Evolutionary conservation across 2,329 filamentous ascomycete species (phyloP).

Genomic region (Beauveria medogensis): DNA sequence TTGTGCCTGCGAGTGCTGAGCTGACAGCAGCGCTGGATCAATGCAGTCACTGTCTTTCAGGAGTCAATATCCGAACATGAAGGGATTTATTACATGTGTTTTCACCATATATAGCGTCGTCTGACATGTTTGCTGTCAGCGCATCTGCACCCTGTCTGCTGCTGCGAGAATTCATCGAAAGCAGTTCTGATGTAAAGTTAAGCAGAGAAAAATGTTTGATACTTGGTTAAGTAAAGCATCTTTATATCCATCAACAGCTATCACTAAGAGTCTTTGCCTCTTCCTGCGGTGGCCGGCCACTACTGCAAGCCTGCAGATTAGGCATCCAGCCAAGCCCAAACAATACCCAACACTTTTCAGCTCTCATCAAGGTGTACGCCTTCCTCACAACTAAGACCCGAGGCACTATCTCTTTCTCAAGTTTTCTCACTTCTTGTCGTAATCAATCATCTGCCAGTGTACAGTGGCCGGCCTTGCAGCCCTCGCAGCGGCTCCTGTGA

Average conservation of each 20-base stretch:
- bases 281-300: neutral
- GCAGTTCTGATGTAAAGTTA: neutral
- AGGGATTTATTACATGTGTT: neutral
- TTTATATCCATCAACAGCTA: neutral
- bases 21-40: neutral
- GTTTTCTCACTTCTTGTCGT: neutral
- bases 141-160: neutral
- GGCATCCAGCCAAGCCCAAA: neutral
- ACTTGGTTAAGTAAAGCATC: neutral
- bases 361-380: neutral
- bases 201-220: neutral
- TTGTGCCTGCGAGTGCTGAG: neutral
- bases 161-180: too few species aligned
- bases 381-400: neutral
- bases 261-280: neutral
- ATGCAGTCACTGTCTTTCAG: neutral
- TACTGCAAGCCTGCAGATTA: neutral
- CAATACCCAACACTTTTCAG: neutral
- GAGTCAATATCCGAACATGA: neutral
- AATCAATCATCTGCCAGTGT: neutral
- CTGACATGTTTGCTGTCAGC: neutral
- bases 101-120: neutral
- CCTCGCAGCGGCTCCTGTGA: constrained; percentile 24
- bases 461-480: constrained; percentile 27
- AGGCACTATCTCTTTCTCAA: neutral